phyloP scores from a whole-genome alignment of 2,329 filamentous ascomycete genomes.

The Calonectria crousiana region DNA sequence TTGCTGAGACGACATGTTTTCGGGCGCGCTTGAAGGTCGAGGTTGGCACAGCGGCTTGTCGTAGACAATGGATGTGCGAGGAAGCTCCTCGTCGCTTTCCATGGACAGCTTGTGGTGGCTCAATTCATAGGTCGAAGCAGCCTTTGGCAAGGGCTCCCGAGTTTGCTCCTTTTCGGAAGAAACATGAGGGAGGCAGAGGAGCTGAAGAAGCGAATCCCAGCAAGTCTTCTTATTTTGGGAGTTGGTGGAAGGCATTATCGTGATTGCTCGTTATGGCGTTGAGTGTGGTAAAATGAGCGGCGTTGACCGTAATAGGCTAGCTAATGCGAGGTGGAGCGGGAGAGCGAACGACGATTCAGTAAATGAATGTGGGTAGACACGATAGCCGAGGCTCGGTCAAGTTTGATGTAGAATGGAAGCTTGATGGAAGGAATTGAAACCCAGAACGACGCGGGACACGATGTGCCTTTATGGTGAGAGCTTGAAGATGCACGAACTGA shows the following conservation, averaged over 20 bases:
- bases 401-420: neutral
- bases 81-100: neutral
- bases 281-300: neutral
- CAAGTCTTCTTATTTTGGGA: neutral
- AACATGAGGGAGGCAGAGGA: neutral
- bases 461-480: neutral
- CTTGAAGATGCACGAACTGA: neutral
- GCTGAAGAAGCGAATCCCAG: neutral
- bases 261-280: neutral
- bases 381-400: neutral
- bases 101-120: neutral
- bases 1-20: neutral
- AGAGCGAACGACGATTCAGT: neutral
- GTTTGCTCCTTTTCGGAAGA: neutral
- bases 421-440: neutral
- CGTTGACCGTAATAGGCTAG: neutral
- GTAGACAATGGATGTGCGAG: neutral
- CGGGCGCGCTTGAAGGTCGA: neutral
- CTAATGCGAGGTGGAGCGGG: neutral
- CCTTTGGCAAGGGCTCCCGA: neutral
- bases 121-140: neutral
- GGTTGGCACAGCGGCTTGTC: neutral
- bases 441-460: neutral
- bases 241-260: neutral
- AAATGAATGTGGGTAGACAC: conserved; percentile 3